Conservation (phyloP, 192 early-diverging fungal genomes). For the Tieghemiomyces parasiticus region DNA sequence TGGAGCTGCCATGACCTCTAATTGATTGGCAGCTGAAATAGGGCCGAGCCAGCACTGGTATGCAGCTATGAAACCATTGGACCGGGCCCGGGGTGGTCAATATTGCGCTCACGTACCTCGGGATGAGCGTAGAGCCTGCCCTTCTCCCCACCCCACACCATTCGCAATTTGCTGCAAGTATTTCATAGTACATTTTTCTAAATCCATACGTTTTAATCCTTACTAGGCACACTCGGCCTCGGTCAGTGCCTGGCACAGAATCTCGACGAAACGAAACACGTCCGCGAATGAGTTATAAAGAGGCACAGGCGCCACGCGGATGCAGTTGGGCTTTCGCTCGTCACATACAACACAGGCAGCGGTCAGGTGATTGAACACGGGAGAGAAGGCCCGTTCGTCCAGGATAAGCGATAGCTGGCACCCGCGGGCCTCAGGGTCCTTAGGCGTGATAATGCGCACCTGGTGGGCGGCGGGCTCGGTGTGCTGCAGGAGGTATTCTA, state of each 20-base stretch:
- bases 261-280: constrained; percentile 45
- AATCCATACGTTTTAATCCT: too few species aligned
- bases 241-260: constrained; percentile 33
- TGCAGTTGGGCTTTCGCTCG: constrained; percentile 79
- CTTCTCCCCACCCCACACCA: too few species aligned
- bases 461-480: constrained; percentile 17
- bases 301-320: constrained; percentile 79
- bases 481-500: constrained; percentile 53
- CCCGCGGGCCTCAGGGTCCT: constrained; percentile 56
- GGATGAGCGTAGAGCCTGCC: too few species aligned
- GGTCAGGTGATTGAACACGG: constrained; percentile 44
- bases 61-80: too few species aligned
- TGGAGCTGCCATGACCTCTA: too few species aligned
- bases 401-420: constrained; percentile 73
- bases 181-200: too few species aligned
- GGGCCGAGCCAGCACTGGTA: too few species aligned
- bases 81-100: too few species aligned
- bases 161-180: too few species aligned
- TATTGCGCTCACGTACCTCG: too few species aligned
- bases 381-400: constrained; percentile 20
- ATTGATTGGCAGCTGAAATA: too few species aligned
- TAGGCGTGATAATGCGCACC: constrained; percentile 66
- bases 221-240: too few species aligned
- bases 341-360: constrained; percentile 63
- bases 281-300: constrained; percentile 84